Base-by-base conservation (phyloP, 139 green algal species). In the Micromonas commoda region DNA sequence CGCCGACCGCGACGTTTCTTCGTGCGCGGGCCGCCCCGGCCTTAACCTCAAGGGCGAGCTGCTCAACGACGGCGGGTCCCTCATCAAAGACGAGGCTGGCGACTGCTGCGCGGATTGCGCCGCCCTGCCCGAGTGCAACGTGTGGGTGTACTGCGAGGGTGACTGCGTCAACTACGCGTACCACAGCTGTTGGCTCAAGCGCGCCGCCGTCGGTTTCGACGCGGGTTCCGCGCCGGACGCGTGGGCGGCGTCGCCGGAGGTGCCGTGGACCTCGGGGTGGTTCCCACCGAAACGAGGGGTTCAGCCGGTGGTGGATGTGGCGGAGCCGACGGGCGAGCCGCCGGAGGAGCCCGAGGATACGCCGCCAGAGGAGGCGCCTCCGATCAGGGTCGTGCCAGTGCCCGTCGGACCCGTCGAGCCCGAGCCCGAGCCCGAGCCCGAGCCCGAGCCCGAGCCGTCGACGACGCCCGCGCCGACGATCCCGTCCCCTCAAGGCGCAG, bases 171-270 rank as follows among this genome's bases (percentile, higher is more conserved):
- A 75, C 21, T 75, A 61, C 37, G 37, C 37, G 1, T 75, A 63
- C 29, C 68, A 75, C 9, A 63, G 37, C 19, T 75, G 68, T 24
- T 75, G 68, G 68, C 38, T 75, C 20, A 75, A 75, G 29, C 37
- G 35, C 19, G 52, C 68, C 21, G 53, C 53, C n/a, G 68, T 16
- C 9, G 45, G 45, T 9, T 57, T 57, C 45, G 45, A 57, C 45
- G 16, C 16, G 45, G 9, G 16, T n/a, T n/a, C n/a, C 9, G 38
- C 60, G 26, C n/a, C 53, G 24, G 37, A 38, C 24, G 68, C 68
- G 68, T 75, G 68, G 68, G 68, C 52, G 21, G 19, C 34, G n/a
- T 28, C 37, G 21, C 20, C 23, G 0, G 68, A 61, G 1, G 23
- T 61, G 35, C 68, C 68, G 37, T 75, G 68, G 68, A 75, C 68